Base-by-base conservation (phyloP, 352 stramenopile species). In the Paralagenidium karlingii region DNA sequence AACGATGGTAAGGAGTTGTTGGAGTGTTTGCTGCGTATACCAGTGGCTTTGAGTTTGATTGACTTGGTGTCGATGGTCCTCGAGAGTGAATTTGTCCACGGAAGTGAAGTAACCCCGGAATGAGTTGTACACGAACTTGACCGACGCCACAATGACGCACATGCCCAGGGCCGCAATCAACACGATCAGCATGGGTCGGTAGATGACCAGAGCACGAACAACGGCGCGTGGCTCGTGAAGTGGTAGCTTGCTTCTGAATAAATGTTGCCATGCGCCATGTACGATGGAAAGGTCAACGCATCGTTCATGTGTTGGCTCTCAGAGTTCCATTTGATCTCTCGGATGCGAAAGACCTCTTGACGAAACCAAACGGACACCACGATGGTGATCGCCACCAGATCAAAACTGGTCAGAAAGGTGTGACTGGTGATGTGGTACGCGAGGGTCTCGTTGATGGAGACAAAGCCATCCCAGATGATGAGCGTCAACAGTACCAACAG, bases 291-390 rank as follows among this genome's bases (percentile, higher is more conserved):
- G 18, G 47, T 39, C 3, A 27, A 25, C 20, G 39, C 27, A 21
- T 55, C 47, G 26, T 43, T 40, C 28, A 46, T 16, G 12, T 37
- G 47, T 37, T 55, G 47, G 6, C 43, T 6, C 33, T 55, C 40
- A 20, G 24, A 27, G 2, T n/a, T 21, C 38, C 45, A 50, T 37
- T 55, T 55, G 15, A 20, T 33, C 5, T 34, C 25, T 10, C 47
- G 32, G 11, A 49, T 48, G 3, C 40, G 38, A 37, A 55, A 50
- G 15, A 55, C 43, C 24, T 29, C 15, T 13, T 33, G 13, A 8
- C 41, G 15, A 9, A 27, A 5, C 16, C 8, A 29, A 8, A 47
- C 30, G 3, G 36, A 24, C 1, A 50, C 47, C n/a, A 55, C 3
- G 11, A 37, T 42, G 18, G 40, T 31, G 18, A 55, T 34, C 3